These are phyloP conservation scores for Pyrus communis DNA, from an alignment of 306 rosid genomes.

Conservation along the genomic window DNA sequence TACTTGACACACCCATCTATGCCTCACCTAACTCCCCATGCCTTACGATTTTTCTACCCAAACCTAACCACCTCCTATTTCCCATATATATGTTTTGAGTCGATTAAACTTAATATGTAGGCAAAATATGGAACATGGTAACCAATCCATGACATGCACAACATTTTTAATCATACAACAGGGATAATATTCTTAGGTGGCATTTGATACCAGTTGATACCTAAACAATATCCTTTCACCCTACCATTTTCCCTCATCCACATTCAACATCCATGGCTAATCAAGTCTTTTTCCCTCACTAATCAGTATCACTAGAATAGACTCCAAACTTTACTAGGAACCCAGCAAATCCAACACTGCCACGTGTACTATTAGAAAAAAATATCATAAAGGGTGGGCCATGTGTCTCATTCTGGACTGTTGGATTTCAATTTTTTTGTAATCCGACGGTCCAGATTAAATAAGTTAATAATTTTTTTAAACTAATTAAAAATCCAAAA, in stretches of 20 bases:
- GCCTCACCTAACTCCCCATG: conserved; percentile 1
- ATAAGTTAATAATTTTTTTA: too few species aligned
- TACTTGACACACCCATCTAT: background rate
- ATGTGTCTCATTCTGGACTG: too few species aligned
- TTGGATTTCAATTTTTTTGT: too few species aligned
- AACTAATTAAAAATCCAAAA: too few species aligned
- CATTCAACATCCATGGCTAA: background rate
- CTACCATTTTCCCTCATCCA: background rate
- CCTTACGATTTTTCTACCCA: background rate
- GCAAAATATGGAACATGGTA: too few species aligned
- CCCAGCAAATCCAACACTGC: background rate
- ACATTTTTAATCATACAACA: background rate
- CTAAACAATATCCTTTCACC: background rate
- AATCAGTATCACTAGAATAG: background rate
- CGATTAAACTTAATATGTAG: background rate
- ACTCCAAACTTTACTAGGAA: background rate
- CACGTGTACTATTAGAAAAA: background rate
- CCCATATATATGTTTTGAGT: background rate
- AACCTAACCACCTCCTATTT: background rate
- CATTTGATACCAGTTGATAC: background rate
- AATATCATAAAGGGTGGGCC: too few species aligned
- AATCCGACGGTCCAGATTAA: too few species aligned
- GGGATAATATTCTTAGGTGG: background rate
- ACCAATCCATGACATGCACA: background rate
- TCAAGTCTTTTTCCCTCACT: background rate